phyloP scores from a whole-genome alignment of 352 stramenopile genomes.

The Pythium phragmiticola region DNA sequence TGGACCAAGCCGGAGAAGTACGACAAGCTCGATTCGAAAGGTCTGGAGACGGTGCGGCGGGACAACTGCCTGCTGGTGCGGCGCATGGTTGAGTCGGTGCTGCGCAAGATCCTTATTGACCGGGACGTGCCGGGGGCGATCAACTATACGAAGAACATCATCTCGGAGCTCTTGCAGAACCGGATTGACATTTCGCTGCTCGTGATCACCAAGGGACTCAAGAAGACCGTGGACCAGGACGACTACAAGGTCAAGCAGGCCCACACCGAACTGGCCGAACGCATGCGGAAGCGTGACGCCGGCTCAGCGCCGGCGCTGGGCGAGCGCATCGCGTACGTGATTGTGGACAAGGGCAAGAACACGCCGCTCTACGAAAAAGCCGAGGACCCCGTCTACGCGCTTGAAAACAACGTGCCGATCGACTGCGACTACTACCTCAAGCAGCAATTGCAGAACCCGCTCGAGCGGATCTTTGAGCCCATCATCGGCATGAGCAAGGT shows the following conservation, averaged over 20 bases:
- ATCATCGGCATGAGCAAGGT: constrained; percentile 95
- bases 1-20: constrained; percentile 94
- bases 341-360: constrained; percentile 97
- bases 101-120: constrained; percentile 99
- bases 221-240: constrained; percentile 97
- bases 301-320: constrained; percentile 97
- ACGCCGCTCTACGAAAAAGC: constrained; percentile 96
- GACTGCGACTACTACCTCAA: constrained; percentile 99
- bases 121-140: constrained; percentile 95
- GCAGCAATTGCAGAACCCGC: constrained; percentile 97
- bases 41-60: constrained; percentile 98
- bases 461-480: constrained; percentile 98
- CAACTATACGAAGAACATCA: constrained; percentile 97
- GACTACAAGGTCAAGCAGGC: constrained; percentile 99
- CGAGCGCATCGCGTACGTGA: constrained; percentile 99
- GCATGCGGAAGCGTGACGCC: constrained; percentile 98
- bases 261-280: constrained; percentile 97
- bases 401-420: constrained; percentile 99
- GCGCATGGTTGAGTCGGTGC: constrained; percentile 95
- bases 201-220: constrained; percentile 99
- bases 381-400: constrained; percentile 98
- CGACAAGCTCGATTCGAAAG: constrained; percentile 99
- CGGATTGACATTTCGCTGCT: constrained; percentile 99
- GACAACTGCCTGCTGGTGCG: constrained; percentile 99
- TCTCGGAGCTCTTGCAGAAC: constrained; percentile 99